Base-by-base conservation (phyloP, 352 stramenopile genomes). In the Globisporangium irregulare region DNA sequence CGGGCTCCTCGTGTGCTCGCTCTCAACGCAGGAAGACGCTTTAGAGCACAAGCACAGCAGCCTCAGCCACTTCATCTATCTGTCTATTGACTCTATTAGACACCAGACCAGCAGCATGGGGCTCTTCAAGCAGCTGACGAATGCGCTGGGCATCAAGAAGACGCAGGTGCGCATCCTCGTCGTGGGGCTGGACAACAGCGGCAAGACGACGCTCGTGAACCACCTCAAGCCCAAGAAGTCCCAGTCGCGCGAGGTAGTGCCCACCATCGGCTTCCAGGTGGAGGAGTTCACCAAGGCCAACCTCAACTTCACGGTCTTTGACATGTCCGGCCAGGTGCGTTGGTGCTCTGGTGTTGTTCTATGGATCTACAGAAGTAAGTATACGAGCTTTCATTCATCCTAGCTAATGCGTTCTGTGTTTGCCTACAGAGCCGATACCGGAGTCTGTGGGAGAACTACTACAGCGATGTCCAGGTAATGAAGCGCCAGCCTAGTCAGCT, bases 171-270 rank as follows among this genome's bases (percentile, higher is more conserved):
- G 87, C 48, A 97, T 97, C 69, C 79, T 97, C 15, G 84, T 97
- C 18, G 86, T 97, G 1, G 91, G 89, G 4, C 79, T 97, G 29
- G 91, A 97, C 70, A 97, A 97, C 71, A 95, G 85, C 73, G 90
- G 91, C 72, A 97, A 97, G 77, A 97, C 91, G 58, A 97, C 91
- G 41, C 78, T 97, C n/a, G 85, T 97, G 67, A 95, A 97, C 71
- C 86, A 97, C 70, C 79, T 97, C 64, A 97, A 97, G 69, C 91
- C 90, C 38, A 92, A 88, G 64, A 95, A 97, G 69, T 88, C 77
- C n/a, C 84, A 48, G 41, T 48, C 14, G 41, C 41, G 14, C 14
- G 41, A 48, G 15, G 41, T 48, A 12, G 41, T 48, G 41, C 41
- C 41, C 15, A 48, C 41, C 10, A 48, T 48, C 4, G 41, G 41